Evolutionary conservation across 257 asterid species (phyloP).

Genomic region (Ajuga chamaepitys): DNA sequence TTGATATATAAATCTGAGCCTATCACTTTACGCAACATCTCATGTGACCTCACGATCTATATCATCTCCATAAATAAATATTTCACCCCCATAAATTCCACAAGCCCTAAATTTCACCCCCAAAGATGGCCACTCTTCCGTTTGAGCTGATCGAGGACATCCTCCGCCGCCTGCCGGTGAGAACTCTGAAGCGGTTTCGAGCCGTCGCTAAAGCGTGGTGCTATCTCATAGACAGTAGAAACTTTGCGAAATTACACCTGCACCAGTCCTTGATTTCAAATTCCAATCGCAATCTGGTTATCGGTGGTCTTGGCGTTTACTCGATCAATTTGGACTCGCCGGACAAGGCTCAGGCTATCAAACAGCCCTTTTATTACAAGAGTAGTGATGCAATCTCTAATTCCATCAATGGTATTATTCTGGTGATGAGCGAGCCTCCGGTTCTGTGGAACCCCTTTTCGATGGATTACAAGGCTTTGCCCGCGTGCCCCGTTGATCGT

Average conservation of each 20-base stretch:
- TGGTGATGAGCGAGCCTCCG: slow-evolving; percentile 31
- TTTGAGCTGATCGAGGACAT: slow-evolving; percentile 38
- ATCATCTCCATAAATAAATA: not conserved
- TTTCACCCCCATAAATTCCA: not conserved
- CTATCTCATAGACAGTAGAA: slow-evolving; percentile 32
- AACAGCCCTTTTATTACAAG: slow-evolving; percentile 31
- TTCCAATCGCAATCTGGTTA: slow-evolving; percentile 31
- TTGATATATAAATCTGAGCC: not conserved
- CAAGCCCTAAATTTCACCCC: not conserved
- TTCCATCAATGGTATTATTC: slow-evolving; percentile 33
- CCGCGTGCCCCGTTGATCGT: slow-evolving; percentile 13
- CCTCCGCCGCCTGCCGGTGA: slow-evolving; percentile 49
- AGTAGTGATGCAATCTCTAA: slow-evolving; percentile 23
- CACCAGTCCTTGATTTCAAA: slow-evolving; percentile 14
- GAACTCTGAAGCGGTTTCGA: slow-evolving; percentile 41
- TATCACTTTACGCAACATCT: not conserved
- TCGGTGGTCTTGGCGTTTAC: slow-evolving; percentile 29
- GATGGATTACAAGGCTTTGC: slow-evolving; percentile 24
- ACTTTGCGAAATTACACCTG: slow-evolving; percentile 39
- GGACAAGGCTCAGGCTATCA: slow-evolving; percentile 11
- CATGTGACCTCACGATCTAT: not conserved
- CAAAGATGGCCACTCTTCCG: slow-evolving; percentile 21
- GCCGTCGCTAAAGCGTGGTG: slow-evolving; percentile 45
- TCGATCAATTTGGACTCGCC: slow-evolving; percentile 20
- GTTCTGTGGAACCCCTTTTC: slow-evolving; percentile 52